Conservation (phyloP, 2,329 filamentous ascomycete genomes). For the Aspergillus bombycis region DNA sequence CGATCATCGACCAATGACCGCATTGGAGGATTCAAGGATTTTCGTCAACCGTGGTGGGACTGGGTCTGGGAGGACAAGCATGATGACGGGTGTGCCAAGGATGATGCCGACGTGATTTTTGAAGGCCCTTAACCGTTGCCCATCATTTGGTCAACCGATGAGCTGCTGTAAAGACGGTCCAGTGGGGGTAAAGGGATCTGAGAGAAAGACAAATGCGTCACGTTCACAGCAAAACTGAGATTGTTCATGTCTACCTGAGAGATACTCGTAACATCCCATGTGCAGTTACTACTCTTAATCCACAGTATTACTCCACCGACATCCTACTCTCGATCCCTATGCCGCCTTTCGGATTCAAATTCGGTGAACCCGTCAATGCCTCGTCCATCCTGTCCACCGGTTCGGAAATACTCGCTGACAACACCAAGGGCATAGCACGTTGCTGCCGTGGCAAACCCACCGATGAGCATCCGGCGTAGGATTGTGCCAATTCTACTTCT, state of each 20-base stretch:
- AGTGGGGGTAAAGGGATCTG: not conserved
- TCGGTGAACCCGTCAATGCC: slow-evolving; percentile 44
- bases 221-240: not conserved
- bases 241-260: not conserved
- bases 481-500: slow-evolving; percentile 23
- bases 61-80: slow-evolving; percentile 26
- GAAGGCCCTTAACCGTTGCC: not conserved
- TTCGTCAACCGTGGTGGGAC: slow-evolving; percentile 26
- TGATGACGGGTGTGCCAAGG: slow-evolving; percentile 4
- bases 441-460: slow-evolving; percentile 37
- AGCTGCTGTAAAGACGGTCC: not conserved
- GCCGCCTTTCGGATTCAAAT: slow-evolving; percentile 41
- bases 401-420: slow-evolving; percentile 45
- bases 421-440: slow-evolving; percentile 48
- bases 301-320: not conserved
- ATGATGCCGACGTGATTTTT: slow-evolving; percentile 12
- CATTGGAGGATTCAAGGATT: slow-evolving; percentile 18
- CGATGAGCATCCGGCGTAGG: slow-evolving; percentile 38
- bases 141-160: not conserved
- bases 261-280: not conserved
- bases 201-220: not conserved
- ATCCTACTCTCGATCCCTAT: slow-evolving; percentile 16
- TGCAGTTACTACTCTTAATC: not conserved
- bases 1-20: slow-evolving; percentile 12
- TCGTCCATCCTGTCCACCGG: slow-evolving; percentile 41